Evolutionary conservation across 306 rosid genomes (phyloP).

Genomic region (Gynostemma pentaphyllum): DNA sequence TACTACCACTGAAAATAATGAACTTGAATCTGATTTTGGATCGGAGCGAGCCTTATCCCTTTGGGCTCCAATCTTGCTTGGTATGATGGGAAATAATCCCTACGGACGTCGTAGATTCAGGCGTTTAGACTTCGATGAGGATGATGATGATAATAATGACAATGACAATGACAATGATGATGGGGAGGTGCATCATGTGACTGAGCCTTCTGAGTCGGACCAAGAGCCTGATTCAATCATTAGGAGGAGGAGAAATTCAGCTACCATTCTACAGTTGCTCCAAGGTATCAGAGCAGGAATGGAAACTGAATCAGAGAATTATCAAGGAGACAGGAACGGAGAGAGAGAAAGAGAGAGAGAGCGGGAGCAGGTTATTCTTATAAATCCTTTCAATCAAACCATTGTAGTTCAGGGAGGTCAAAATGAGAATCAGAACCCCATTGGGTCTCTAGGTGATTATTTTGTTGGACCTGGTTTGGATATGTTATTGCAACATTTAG

Average conservation of each 20-base stretch:
- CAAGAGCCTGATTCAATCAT: conserved; percentile 45
- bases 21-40: conserved; percentile 32
- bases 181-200: conserved; percentile 13
- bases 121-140: conserved; percentile 28
- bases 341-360: conserved; percentile 39
- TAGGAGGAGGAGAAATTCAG: conserved; percentile 64
- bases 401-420: conserved; percentile 40
- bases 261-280: conserved; percentile 58
- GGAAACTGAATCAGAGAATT: conserved; percentile 40
- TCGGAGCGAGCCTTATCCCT: conserved; percentile 50
- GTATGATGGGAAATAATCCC: conserved; percentile 63
- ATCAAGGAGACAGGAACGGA: conserved; percentile 30
- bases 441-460: conserved; percentile 64
- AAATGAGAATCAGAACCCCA: conserved; percentile 25
- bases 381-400: conserved; percentile 55
- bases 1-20: conserved; percentile 11
- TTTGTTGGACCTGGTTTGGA: conserved; percentile 68
- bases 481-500: conserved; percentile 62
- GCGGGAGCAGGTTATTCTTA: conserved; percentile 43
- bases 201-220: conserved; percentile 30
- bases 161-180: conserved; percentile 15
- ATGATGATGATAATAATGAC: conserved; percentile 26
- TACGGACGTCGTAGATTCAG: conserved; percentile 37
- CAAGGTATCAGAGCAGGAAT: conserved; percentile 63
- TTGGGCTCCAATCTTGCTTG: conserved; percentile 72